These are phyloP conservation scores for Acanthamoeba lenticulata DNA, from an alignment of 208 protist genomes.

Conservation along the genomic window DNA sequence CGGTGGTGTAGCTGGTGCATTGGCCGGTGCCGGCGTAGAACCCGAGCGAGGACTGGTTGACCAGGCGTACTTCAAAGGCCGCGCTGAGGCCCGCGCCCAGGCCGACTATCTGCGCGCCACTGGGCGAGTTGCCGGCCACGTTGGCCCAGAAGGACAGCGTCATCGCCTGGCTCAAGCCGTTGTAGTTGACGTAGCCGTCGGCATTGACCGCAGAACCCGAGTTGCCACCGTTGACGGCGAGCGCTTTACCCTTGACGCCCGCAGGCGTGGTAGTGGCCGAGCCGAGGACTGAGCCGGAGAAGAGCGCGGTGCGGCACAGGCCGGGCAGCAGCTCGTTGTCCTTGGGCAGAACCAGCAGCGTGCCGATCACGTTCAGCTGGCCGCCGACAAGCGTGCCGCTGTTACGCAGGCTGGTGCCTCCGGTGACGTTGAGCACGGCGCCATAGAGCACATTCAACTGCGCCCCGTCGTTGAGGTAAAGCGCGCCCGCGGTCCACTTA, in stretches of 20 bases:
- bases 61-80: slow-evolving; percentile 35
- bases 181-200: slow-evolving; percentile 60
- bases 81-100: neutral
- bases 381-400: neutral
- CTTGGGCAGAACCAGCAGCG: neutral
- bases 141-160: slow-evolving; percentile 56
- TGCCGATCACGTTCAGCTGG: slow-evolving; percentile 46
- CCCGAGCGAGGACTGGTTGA: neutral
- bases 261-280: neutral
- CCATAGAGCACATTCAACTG: slow-evolving; percentile 33
- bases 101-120: slow-evolving; percentile 50
- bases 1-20: slow-evolving; percentile 10
- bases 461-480: slow-evolving; percentile 45
- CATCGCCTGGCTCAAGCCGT: neutral
- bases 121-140: neutral
- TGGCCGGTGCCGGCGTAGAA: slow-evolving; percentile 48
- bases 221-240: neutral
- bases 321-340: neutral
- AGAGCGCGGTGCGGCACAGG: slow-evolving; percentile 13
- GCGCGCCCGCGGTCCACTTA: slow-evolving; percentile 54
- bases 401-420: neutral
- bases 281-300: neutral
- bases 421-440: slow-evolving; percentile 39
- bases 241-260: neutral
- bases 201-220: neutral